Conservation (phyloP, 1,139 yeast genomes). For the Kazachstania sp. region DNA sequence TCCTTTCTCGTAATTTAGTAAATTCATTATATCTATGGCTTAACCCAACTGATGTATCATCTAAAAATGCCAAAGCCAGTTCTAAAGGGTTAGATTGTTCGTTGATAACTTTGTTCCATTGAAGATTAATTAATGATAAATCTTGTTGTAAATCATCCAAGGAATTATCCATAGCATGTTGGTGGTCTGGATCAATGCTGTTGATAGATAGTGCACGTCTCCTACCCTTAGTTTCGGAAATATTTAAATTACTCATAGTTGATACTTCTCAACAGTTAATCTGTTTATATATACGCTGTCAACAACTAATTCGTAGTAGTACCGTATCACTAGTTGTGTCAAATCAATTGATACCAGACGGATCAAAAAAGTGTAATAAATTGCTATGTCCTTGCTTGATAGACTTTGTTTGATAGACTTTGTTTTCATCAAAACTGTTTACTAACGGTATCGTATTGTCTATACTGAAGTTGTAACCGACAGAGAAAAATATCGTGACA, state of each 20-base stretch:
- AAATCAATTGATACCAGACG: too few relatives aligned
- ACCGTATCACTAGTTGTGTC: too few relatives aligned
- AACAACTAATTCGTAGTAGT: too few relatives aligned
- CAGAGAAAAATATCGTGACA: too few relatives aligned
- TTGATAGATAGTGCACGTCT: constrained; percentile 26
- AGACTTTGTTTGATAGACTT: too few relatives aligned
- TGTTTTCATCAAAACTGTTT: too few relatives aligned
- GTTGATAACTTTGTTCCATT: constrained; percentile 35
- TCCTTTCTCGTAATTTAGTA: constrained; percentile 42
- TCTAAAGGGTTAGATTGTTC: constrained; percentile 69
- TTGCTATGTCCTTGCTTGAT: too few relatives aligned
- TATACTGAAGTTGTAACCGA: too few relatives aligned
- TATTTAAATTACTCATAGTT: constrained; percentile 15
- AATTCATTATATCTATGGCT: constrained; percentile 64
- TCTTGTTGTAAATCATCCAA: constrained; percentile 26
- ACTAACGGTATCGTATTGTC: too few relatives aligned
- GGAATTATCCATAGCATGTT: constrained; percentile 24
- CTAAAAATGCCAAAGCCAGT: constrained; percentile 70
- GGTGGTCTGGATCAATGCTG: constrained; percentile 23
- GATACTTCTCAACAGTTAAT: too few relatives aligned
- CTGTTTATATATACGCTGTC: too few relatives aligned
- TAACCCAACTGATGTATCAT: constrained; percentile 79
- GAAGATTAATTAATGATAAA: constrained; percentile 25
- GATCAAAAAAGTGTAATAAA: too few relatives aligned
- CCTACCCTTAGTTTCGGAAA: constrained; percentile 12